Conservation (phyloP, 495 filamentous ascomycete genomes). For the Neurospora intermedia region DNA sequence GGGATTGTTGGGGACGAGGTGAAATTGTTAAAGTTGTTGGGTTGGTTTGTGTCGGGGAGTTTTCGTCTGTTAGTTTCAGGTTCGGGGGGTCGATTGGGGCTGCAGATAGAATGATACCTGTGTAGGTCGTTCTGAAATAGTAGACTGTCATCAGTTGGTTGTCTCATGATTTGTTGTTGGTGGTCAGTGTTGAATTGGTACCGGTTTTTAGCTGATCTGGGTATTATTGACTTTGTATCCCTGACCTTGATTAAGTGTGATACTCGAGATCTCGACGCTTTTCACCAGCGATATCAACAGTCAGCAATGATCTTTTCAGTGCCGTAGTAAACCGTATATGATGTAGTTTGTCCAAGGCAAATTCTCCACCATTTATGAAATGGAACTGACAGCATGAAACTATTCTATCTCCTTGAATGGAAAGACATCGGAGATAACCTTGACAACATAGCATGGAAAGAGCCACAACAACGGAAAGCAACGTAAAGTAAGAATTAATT, state of each 20-base stretch:
- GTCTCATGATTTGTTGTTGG: neutral
- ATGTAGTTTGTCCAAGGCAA: too few relatives aligned
- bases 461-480: neutral
- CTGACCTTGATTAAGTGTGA: too few relatives aligned
- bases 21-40: neutral
- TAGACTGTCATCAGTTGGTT: neutral
- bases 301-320: neutral
- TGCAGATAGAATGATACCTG: neutral
- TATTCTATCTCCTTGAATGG: neutral
- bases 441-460: neutral
- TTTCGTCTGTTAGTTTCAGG: too few relatives aligned
- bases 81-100: neutral
- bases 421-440: neutral
- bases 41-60: neutral
- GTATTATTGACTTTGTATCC: too few relatives aligned
- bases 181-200: neutral
- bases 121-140: neutral
- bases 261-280: too few relatives aligned
- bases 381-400: too few relatives aligned
- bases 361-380: too few relatives aligned
- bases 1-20: neutral
- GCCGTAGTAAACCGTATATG: neutral
- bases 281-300: neutral
- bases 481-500: neutral
- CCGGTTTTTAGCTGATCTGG: neutral